Percentiles rank a stretch among this genome's conserved stretches.
Evolutionary conservation across 805 yeast genomes (phyloP).

Genomic region (Candida ovalis): DNA sequence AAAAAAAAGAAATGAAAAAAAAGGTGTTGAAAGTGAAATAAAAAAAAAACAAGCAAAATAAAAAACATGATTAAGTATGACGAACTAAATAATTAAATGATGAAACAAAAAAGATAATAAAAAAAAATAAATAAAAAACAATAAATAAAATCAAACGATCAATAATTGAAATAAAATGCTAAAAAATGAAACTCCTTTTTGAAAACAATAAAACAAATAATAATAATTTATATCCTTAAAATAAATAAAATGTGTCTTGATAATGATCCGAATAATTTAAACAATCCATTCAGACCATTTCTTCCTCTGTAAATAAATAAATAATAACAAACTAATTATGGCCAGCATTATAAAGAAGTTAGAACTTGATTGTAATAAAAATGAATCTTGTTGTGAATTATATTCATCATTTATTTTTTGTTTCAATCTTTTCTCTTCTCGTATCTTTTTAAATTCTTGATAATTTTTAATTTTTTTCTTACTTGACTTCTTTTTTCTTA

Average conservation of each 20-base stretch:
- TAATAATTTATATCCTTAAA: too few species aligned
- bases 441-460: conserved; percentile 9
- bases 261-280: neutral
- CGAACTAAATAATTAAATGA: too few species aligned
- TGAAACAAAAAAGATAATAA: neutral
- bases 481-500: conserved; percentile 3
- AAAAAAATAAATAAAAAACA: neutral
- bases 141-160: neutral
- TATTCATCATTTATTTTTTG: neutral
- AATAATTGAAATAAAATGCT: neutral
- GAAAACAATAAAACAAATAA: neutral
- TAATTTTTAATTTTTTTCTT: conserved; percentile 10
- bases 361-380: conserved; percentile 10
- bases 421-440: conserved; percentile 2
- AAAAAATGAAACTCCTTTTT: neutral
- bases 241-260: neutral
- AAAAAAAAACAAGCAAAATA: too few species aligned
- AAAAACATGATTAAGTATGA: too few species aligned
- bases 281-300: conserved; percentile 28
- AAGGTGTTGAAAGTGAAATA: too few species aligned
- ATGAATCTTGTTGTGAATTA: neutral
- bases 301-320: conserved; percentile 27
- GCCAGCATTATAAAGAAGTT: conserved; percentile 20
- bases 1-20: too few species aligned
- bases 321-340: conserved; percentile 24